Evolutionary conservation across 805 yeast species (phyloP), one percentile per base, ranked within the genome.

Genomic region (Candida koratica): DNA sequence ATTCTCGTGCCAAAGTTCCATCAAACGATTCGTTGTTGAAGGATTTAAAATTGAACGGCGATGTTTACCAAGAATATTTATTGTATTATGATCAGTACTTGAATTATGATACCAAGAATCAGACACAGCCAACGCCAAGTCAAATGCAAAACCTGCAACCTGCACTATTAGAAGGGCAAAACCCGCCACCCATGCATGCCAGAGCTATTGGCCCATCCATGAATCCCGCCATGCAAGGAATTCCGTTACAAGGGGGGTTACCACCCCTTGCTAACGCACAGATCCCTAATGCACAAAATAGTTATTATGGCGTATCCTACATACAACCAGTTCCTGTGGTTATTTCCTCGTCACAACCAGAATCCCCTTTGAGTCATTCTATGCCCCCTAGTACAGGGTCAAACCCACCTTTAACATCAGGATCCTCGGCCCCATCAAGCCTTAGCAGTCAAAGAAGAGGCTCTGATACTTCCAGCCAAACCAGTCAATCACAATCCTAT

Each of bases 1-100:
- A 10, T 20, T 20, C 23, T 20, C 9, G 23, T 20, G 23, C 23
- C 10, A 20, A 34, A 5, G 23, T 41, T 3, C 66, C 66, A 1
- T 43, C 54, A 4, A 35, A 39, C n/a, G 63, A 60, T 32, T 53
- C 60, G 1, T 17, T 28, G 4, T 41, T 60, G 12, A 48, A 42
- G 26, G 39, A 46, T 28, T 45, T 58, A 18, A 45, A 34, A 19
- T 38, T 57, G 27, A 48, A 52, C 22, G 46, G 48, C 4, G 36
- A 36, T 10, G 42, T 52, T 7, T 56, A 56, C 32, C 60, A 50
- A 13, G 53, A 56, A 9, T 50, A 45, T 34, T 39, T 54, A 19
- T 31, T 44, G 7, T 42, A 44, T 17, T 44, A 44, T 25, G 48
- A 44, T 26, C 44, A 44, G 26, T 42, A 38, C 17, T 34, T 36